These are phyloP conservation scores for Diaporthe citri DNA, from an alignment of 2,329 filamentous ascomycete genomes.

Conservation along the genomic window DNA sequence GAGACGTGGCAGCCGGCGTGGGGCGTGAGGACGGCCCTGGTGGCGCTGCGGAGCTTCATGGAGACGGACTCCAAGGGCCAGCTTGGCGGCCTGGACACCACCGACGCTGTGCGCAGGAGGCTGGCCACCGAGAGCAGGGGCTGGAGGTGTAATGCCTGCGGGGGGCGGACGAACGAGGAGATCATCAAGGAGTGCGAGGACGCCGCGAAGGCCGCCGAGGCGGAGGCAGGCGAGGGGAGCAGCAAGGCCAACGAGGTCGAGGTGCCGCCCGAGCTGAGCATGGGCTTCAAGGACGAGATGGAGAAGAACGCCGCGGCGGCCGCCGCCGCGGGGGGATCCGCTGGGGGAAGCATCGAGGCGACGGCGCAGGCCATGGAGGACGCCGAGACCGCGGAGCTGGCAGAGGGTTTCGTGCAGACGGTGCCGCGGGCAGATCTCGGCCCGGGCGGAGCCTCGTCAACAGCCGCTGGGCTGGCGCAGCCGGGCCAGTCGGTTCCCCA, in stretches of 20 bases:
- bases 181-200: conserved; percentile 80
- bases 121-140: conserved; percentile 75
- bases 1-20: conserved; percentile 99
- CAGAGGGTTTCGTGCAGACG: conserved; percentile 71
- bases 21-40: conserved; percentile 91
- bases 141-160: conserved; percentile 80
- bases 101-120: conserved; percentile 72
- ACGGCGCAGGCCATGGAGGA: conserved; percentile 48
- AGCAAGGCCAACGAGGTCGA: conserved; percentile 55
- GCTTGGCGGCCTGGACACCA: conserved; percentile 87
- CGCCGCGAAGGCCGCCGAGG: conserved; percentile 56
- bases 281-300: conserved; percentile 83
- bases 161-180: conserved; percentile 77
- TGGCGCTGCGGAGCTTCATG: conserved; percentile 89
- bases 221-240: conserved; percentile 39
- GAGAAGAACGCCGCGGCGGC: conserved; percentile 51
- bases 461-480: conserved; percentile 39
- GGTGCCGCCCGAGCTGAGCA: conserved; percentile 67
- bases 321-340: conserved; percentile 24
- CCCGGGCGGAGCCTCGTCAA: conserved; percentile 28
- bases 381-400: conserved; percentile 61
- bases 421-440: conserved; percentile 46
- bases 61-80: conserved; percentile 90
- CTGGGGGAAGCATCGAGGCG: conserved; percentile 36
- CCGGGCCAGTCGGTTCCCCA: conserved; percentile 49